A percentile compares a stretch with the other conserved stretches of the same genome.
Conservation (phyloP, 1,284 basidiomycete species). For the Pisolithus thermaeus region DNA sequence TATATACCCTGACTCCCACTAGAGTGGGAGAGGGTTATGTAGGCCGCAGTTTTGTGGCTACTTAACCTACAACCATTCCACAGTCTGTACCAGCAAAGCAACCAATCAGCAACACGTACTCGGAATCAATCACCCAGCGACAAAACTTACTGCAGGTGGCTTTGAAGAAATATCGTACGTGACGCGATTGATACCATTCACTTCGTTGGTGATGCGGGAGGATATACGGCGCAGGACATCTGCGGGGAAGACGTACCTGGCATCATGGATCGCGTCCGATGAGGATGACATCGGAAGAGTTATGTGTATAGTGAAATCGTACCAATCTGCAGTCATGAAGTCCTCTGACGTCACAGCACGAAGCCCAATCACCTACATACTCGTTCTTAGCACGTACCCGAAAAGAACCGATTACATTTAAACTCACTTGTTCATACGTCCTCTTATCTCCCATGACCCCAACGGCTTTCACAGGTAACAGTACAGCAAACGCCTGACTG, state of each 20-base stretch:
- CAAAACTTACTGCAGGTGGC: conserved; percentile 75
- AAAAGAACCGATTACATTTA: background rate
- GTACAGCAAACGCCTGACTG: conserved; percentile 94
- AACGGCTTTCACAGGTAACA: conserved; percentile 95
- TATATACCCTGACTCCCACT: too few species aligned
- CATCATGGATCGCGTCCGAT: background rate
- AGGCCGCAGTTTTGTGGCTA: too few species aligned
- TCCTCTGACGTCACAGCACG: conserved; percentile 92
- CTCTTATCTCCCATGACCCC: conserved; percentile 97
- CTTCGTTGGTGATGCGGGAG: conserved; percentile 97
- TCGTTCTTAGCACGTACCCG: background rate
- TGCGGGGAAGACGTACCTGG: conserved; percentile 91
- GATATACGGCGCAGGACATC: conserved; percentile 89
- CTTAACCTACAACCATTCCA: conserved; percentile 40
- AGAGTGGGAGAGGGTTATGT: too few species aligned
- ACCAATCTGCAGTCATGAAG: conserved; percentile 99
- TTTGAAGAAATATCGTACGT: conserved; percentile 98
- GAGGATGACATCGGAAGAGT: background rate
- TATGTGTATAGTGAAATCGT: conserved; percentile 8
- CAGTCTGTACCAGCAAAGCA: conserved; percentile 30
- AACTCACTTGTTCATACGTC: conserved; percentile 89
- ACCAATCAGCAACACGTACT: background rate
- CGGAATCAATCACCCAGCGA: conserved; percentile 1
- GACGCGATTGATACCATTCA: conserved; percentile 87
- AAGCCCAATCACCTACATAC: conserved; percentile 71